Evolutionary conservation across 2,329 filamentous ascomycete genomes (phyloP).

Genomic region (Hypoxylon sp.): DNA sequence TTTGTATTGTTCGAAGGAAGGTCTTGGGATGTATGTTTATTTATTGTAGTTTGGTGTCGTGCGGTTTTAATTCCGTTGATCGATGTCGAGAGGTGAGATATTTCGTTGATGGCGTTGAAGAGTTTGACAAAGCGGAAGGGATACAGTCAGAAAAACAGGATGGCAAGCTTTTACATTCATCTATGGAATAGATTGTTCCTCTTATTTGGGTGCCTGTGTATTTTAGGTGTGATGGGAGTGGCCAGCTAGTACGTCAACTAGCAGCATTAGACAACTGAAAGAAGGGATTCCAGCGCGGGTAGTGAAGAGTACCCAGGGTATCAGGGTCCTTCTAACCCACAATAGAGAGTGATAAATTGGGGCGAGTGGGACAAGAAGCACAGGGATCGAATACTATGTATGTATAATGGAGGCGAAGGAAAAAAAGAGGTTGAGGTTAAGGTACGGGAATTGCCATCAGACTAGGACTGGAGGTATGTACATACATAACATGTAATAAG

Average conservation of each 20-base stretch:
- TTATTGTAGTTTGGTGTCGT: conserved; percentile 7
- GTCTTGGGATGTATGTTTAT: conserved; percentile 1
- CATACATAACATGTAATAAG: conserved; percentile 29
- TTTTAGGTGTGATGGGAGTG: conserved; percentile 52
- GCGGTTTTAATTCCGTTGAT: conserved; percentile 1
- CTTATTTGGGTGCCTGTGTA: conserved; percentile 39
- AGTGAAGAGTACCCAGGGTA: conserved; percentile 47
- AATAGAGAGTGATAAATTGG: conserved; percentile 48
- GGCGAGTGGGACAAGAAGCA: conserved; percentile 47
- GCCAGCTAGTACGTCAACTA: conserved; percentile 54
- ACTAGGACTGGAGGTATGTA: conserved; percentile 21
- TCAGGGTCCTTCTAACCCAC: conserved; percentile 52
- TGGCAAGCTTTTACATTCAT: conserved; percentile 49
- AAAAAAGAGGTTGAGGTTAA: conserved; percentile 20
- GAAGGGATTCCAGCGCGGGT: conserved; percentile 45
- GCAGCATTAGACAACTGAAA: conserved; percentile 48
- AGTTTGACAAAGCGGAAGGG: conserved; percentile 33
- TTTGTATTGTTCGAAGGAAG: conserved; percentile 10
- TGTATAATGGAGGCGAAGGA: conserved; percentile 44
- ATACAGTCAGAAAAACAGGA: conserved; percentile 38
- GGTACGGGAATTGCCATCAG: conserved; percentile 44
- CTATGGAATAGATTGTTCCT: conserved; percentile 47
- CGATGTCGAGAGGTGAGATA: conserved; percentile 38
- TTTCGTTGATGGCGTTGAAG: conserved; percentile 28
- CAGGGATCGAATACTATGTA: conserved; percentile 46